Percentiles rank a stretch among this genome's conserved stretches.
Conservation (phyloP, 441 rosid genomes). For the Gossypium trilobum region DNA sequence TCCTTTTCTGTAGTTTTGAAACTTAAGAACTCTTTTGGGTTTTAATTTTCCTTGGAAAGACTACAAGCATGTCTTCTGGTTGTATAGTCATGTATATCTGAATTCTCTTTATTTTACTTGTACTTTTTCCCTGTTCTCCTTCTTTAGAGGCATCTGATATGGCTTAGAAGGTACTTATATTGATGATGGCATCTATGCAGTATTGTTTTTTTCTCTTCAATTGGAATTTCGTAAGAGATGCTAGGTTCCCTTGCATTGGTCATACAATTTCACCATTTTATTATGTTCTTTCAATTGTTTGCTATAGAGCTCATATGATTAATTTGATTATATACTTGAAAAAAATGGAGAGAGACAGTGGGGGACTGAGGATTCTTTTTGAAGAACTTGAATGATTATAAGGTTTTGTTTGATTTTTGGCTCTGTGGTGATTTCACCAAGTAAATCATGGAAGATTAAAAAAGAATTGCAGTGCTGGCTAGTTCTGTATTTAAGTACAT, state of each 20-base stretch:
- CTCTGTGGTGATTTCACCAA: neutral
- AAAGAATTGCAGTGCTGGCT: neutral
- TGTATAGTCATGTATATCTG: neutral
- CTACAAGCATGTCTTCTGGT: conserved; percentile 1
- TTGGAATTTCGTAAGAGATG: neutral
- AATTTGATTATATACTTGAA: neutral
- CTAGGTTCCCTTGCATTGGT: neutral
- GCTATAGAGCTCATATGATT: neutral
- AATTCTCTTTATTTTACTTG: neutral
- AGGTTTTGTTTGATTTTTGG: neutral
- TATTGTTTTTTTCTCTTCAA: neutral
- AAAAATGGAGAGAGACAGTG: neutral
- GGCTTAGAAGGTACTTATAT: neutral
- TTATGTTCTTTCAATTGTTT: neutral
- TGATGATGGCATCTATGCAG: neutral
- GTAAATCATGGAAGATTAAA: neutral
- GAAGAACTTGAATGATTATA: neutral
- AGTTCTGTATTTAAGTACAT: neutral
- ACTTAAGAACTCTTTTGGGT: neutral
- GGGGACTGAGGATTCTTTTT: neutral
- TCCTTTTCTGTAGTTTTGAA: neutral
- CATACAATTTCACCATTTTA: neutral
- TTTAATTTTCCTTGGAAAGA: neutral
- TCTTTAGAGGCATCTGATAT: neutral
- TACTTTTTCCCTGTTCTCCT: neutral